Conservation (phyloP, 257 asterid genomes). For the Dorcoceras hygrometricum region DNA sequence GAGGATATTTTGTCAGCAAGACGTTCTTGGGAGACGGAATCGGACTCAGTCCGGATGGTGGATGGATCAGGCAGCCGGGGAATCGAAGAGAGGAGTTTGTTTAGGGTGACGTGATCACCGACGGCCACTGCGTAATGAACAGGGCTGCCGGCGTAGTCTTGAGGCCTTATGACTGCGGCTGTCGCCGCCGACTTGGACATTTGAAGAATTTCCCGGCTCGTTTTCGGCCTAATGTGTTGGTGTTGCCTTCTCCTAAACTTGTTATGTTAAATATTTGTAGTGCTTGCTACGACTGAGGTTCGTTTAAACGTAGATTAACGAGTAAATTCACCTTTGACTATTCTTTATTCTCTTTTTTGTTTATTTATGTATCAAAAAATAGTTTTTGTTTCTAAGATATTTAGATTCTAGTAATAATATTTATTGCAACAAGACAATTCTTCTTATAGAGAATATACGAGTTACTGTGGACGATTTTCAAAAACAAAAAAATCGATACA, state of each 20-base stretch:
- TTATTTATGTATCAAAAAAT: no score
- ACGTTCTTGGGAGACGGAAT: conserved; percentile 60
- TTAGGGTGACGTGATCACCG: conserved; percentile 59
- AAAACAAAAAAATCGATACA: no score
- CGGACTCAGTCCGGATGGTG: conserved; percentile 49
- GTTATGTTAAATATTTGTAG: not conserved
- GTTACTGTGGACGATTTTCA: no score
- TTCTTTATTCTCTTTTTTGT: no score
- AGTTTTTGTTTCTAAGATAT: no score
- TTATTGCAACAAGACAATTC: no score
- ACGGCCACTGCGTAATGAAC: conserved; percentile 79
- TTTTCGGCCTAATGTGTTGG: not conserved
- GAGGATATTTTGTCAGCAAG: conserved; percentile 65
- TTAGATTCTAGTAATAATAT: no score
- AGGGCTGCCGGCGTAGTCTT: conserved; percentile 71
- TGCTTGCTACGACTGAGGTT: not conserved
- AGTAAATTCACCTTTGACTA: not conserved
- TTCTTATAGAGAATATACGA: no score
- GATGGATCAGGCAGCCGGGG: conserved; percentile 57
- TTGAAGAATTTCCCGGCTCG: not conserved
- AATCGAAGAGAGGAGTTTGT: conserved; percentile 47
- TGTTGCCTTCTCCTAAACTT: not conserved
- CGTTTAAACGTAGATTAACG: no score
- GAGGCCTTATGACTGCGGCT: conserved; percentile 53
- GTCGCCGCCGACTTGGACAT: conserved; percentile 53